Evolutionary conservation across 208 protist species (phyloP).

Genomic region (Acanthamoeba rhysodes): DNA sequence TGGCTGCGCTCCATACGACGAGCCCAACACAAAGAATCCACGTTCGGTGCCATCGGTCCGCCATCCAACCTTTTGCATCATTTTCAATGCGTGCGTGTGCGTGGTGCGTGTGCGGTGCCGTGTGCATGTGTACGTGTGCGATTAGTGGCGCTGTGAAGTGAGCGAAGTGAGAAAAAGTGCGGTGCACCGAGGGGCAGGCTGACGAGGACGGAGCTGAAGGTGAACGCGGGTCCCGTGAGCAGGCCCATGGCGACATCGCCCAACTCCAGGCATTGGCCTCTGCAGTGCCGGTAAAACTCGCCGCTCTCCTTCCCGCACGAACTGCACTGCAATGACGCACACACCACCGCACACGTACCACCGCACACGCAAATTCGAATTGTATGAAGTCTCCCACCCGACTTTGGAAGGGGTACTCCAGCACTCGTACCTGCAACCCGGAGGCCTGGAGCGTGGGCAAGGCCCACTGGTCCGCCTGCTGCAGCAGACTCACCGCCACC

Average conservation of each 20-base stretch:
- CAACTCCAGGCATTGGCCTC: not conserved
- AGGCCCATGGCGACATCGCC: slow-evolving; percentile 14
- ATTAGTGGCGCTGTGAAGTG: not conserved
- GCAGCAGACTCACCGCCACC: slow-evolving; percentile 11
- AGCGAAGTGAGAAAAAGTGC: not conserved
- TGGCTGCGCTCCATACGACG: slow-evolving; percentile 12
- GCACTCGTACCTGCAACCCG: no score
- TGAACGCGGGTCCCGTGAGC: slow-evolving; percentile 34
- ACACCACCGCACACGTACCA: no score
- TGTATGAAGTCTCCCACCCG: no score
- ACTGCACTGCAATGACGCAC: not conserved
- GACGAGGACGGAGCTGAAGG: slow-evolving; percentile 18
- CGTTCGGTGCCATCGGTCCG: not conserved
- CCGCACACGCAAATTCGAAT: no score
- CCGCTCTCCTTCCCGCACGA: not conserved
- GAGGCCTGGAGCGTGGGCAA: slow-evolving; percentile 29
- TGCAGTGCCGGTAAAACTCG: not conserved
- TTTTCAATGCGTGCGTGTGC: not conserved
- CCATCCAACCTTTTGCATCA: not conserved
- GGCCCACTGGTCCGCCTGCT: slow-evolving; percentile 13
- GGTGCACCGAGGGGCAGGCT: not conserved
- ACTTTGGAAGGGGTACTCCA: no score
- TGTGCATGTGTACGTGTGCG: no score
- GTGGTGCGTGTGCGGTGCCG: not conserved
- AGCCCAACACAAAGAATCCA: not conserved